phyloP scores from a whole-genome alignment of 768 basidiomycete species.

The Baorangia bicolor region DNA sequence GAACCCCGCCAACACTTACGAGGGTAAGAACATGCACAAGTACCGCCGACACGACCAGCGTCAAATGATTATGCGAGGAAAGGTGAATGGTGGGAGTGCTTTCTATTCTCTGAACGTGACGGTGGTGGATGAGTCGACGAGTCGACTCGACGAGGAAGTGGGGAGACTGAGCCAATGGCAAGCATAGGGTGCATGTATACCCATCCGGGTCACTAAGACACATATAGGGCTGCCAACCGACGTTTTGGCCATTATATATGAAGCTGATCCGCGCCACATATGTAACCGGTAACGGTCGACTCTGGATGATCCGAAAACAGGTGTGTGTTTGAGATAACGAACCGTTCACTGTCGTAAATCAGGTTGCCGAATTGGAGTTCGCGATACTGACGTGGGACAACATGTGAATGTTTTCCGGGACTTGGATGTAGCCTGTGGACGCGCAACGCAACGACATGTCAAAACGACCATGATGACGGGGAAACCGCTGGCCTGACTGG shows the following conservation, averaged over 20 bases:
- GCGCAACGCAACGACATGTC: not conserved
- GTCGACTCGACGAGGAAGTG: not conserved
- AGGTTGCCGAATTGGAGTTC: not conserved
- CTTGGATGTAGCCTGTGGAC: not conserved
- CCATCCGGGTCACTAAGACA: too few species aligned
- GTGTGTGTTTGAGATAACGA: not conserved
- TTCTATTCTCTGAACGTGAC: not conserved
- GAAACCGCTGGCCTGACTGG: not conserved
- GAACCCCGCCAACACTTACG: not conserved
- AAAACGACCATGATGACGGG: not conserved
- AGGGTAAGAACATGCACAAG: not conserved
- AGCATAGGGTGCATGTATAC: too few species aligned
- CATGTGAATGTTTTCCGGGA: not conserved
- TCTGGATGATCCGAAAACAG: not conserved
- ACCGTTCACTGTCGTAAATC: not conserved
- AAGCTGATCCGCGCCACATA: constrained; percentile 7
- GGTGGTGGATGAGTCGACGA: not conserved
- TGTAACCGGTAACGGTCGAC: not conserved
- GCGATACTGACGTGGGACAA: constrained; percentile 2
- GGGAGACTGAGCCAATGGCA: not conserved
- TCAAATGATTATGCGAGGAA: not conserved
- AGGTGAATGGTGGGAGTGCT: not conserved
- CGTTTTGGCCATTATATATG: not conserved
- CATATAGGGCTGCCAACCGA: not conserved
- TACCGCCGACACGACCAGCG: not conserved